Evolutionary conservation across 345 rosid genomes (phyloP).

Genomic region (Schrenkiella parvula): DNA sequence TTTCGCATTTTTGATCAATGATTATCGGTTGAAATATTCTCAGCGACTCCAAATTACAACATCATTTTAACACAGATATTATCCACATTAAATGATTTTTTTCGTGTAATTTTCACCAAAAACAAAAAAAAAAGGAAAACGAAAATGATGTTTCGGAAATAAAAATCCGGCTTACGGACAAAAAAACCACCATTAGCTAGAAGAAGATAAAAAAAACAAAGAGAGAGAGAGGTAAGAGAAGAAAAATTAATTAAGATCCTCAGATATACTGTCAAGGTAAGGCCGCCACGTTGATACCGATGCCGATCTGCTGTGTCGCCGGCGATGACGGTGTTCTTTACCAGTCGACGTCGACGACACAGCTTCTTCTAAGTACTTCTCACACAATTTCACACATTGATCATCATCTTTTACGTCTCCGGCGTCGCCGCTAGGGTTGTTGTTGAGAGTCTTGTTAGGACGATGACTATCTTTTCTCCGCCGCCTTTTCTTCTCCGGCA

Average conservation of each 20-base stretch:
- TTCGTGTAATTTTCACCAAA: background rate
- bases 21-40: background rate
- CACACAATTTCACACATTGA: conserved; percentile 27
- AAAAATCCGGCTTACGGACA: conserved; percentile 33
- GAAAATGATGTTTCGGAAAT: conserved; percentile 7
- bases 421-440: background rate
- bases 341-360: background rate
- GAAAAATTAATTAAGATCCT: conserved; percentile 42
- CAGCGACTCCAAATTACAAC: conserved; percentile 5
- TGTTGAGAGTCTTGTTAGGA: background rate
- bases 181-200: conserved; percentile 33
- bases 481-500: conserved; percentile 48
- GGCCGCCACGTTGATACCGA: conserved; percentile 66
- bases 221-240: background rate
- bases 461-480: conserved; percentile 6
- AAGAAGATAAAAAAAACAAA: background rate
- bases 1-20: background rate
- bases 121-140: background rate
- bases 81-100: conserved; percentile 10
- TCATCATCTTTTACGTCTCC: background rate
- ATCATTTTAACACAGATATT: conserved; percentile 15
- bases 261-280: conserved; percentile 68
- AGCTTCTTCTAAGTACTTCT: conserved; percentile 29
- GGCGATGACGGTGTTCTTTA: conserved; percentile 46
- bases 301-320: conserved; percentile 49